A percentile compares a stretch with the other conserved stretches of the same genome.
phyloP scores from a whole-genome alignment of 352 stramenopile genomes.

The Globisporangium uncinulatum region DNA sequence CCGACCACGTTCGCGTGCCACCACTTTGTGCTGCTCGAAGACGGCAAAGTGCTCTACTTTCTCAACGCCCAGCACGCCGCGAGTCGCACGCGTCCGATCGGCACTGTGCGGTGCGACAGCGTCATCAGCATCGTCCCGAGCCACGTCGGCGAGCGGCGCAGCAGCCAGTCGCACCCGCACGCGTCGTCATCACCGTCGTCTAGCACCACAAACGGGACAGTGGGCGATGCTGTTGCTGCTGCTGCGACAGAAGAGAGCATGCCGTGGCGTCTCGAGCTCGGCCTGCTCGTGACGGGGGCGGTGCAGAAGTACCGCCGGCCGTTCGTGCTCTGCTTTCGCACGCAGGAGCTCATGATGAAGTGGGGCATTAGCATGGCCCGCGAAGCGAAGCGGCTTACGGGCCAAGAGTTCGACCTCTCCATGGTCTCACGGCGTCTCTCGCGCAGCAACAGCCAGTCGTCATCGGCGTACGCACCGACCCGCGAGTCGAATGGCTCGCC shows the following conservation, averaged over 20 bases:
- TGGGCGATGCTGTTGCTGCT: not conserved
- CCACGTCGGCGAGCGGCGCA: constrained; percentile 38
- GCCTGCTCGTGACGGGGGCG: constrained; percentile 46
- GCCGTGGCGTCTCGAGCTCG: constrained; percentile 73
- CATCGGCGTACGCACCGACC: constrained; percentile 22
- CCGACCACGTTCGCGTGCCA: constrained; percentile 47
- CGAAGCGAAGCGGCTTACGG: constrained; percentile 72
- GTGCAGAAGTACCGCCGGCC: constrained; percentile 67
- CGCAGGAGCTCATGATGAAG: constrained; percentile 84
- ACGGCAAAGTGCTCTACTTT: constrained; percentile 83
- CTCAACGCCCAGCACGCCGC: constrained; percentile 42
- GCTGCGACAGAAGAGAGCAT: constrained; percentile 39
- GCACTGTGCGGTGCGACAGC: constrained; percentile 70
- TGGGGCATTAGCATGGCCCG: constrained; percentile 74
- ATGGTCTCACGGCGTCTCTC: constrained; percentile 58
- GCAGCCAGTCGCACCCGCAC: constrained; percentile 35
- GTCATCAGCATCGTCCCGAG: constrained; percentile 79
- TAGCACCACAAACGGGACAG: not conserved
- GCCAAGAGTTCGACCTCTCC: constrained; percentile 77
- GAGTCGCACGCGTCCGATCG: constrained; percentile 63
- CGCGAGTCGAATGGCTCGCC: constrained; percentile 37
- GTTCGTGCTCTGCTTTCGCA: constrained; percentile 74
- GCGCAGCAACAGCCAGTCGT: constrained; percentile 55
- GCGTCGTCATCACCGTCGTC: constrained; percentile 51
- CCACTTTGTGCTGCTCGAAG: constrained; percentile 71